These are phyloP conservation scores for Penstemon barbatus DNA, from an alignment of 257 asterid genomes.

Conservation along the genomic window DNA sequence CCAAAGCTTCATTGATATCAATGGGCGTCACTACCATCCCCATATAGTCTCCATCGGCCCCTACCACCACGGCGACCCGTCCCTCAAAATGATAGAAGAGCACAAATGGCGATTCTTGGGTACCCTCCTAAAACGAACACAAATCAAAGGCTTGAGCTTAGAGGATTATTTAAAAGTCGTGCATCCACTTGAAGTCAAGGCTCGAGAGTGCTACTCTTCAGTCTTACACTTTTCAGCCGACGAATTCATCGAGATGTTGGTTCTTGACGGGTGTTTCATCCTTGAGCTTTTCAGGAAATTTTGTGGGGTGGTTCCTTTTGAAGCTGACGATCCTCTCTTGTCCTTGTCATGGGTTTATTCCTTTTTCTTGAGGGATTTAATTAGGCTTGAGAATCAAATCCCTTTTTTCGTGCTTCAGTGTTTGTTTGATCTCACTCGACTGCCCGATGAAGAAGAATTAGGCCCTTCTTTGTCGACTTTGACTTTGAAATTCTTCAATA, in stretches of 20 bases:
- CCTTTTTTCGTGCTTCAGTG: conserved; percentile 67
- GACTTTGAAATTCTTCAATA: conserved; percentile 58
- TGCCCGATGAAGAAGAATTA: conserved; percentile 40
- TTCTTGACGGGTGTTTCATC: conserved; percentile 82
- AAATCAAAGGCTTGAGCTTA: conserved; percentile 29
- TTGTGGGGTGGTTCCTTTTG: conserved; percentile 51
- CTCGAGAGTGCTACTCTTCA: conserved; percentile 75
- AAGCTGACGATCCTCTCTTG: conserved; percentile 68
- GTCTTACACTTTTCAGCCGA: conserved; percentile 34
- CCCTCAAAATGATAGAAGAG: conserved; percentile 71
- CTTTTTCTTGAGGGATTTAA: conserved; percentile 62
- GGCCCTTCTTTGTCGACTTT: conserved; percentile 42
- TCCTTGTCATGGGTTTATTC: conserved; percentile 72
- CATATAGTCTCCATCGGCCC: conserved; percentile 82
- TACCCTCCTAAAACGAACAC: conserved; percentile 45
- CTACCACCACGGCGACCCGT: conserved; percentile 69
- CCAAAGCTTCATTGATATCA: conserved; percentile 57
- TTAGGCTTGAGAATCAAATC: conserved; percentile 81
- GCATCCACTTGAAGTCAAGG: conserved; percentile 53
- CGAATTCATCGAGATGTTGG: conserved; percentile 76
- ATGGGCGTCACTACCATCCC: conserved; percentile 67
- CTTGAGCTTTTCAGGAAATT: conserved; percentile 72
- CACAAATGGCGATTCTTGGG: conserved; percentile 89
- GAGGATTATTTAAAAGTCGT: conserved; percentile 53
- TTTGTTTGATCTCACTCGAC: conserved; percentile 54